Base-by-base conservation (phyloP, 2,329 filamentous ascomycete genomes). In the Fusarium sp. region DNA sequence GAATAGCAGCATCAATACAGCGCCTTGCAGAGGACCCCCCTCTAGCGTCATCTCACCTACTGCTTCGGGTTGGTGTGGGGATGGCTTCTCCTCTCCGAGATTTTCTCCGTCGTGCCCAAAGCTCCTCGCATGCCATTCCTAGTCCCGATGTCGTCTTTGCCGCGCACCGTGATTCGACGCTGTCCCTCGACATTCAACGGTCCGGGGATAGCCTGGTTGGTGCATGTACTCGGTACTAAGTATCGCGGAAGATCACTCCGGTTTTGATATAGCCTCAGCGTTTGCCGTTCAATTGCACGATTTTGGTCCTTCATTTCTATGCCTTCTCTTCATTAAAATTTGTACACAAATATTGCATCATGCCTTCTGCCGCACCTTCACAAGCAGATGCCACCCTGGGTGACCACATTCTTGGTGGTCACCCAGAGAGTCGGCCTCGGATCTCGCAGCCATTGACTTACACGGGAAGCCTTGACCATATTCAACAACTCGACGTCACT, bases 401-500 rank as follows among this genome's bases (percentile, higher is more conserved):
- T 22, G 80, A 62, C 65, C 79, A 75, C 54, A 71, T 83, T 43
- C 65, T 82, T 35, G 81, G 81, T 27, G 77, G 80, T 33, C 73
- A 82, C 61, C 68, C 77, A n/a, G 69, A 77, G 20, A 79, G 77
- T 57, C 75, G 79, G 8, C 75, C 81, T 30, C 76, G 80, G 25
- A 65, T 82, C 37, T 68, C 75, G 32, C 66, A 82, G 62, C 83
- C 84, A 22, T 78, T 87, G 62, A 78, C 80, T 69, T 84, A 84
- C 73, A 81, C 82, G 37, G 85, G 85, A 52, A 81, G 80, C 22
- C 81, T 87, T 5, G 84, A 87, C 32, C 74, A 72, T 11, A 84
- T 83, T 73, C 77, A 81, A 40, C 79, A 83, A 54, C 67, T 75
- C n/a, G 81, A 83, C 61, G 76, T 86, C 27, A 89, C 87, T 17